These are phyloP conservation scores for Moesziomyces sp. DNA, from an alignment of 1,284 basidiomycete species.

Conservation along the genomic window DNA sequence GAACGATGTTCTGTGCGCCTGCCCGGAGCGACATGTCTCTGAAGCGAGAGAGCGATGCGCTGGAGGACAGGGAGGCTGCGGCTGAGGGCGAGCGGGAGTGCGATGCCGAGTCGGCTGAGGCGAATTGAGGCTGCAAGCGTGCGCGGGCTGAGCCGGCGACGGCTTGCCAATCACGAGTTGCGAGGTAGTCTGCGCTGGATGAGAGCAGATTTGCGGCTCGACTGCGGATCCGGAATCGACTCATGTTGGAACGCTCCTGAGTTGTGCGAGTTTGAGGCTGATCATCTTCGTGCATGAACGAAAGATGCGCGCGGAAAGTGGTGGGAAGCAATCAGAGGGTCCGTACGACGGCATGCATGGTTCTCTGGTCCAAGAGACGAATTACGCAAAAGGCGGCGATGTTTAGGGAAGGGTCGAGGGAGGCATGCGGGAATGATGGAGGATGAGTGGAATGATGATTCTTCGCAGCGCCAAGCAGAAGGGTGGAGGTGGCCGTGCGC, in stretches of 20 bases:
- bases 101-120: slow-evolving; percentile 1
- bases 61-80: slow-evolving; percentile 16
- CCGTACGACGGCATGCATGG: slow-evolving; percentile 3
- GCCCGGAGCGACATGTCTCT: slow-evolving; percentile 28
- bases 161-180: slow-evolving; percentile 36
- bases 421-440: neutral
- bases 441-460: neutral
- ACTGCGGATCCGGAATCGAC: slow-evolving; percentile 34
- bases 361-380: neutral
- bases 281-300: slow-evolving; percentile 30
- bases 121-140: slow-evolving; percentile 18
- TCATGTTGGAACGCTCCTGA: slow-evolving; percentile 38
- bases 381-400: neutral
- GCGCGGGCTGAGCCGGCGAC: slow-evolving; percentile 31
- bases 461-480: neutral
- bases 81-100: slow-evolving; percentile 4
- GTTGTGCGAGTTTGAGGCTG: slow-evolving; percentile 12
- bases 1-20: slow-evolving; percentile 29
- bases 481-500: neutral
- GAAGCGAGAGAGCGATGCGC: slow-evolving; percentile 14
- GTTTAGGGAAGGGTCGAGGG: neutral
- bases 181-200: slow-evolving; percentile 40
- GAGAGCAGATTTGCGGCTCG: slow-evolving; percentile 33
- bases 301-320: neutral
- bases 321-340: neutral